A percentile compares a stretch with the other conserved stretches of the same genome.
Conservation (phyloP, 164 flowering plant species). For the Taxillus chinensis region DNA sequence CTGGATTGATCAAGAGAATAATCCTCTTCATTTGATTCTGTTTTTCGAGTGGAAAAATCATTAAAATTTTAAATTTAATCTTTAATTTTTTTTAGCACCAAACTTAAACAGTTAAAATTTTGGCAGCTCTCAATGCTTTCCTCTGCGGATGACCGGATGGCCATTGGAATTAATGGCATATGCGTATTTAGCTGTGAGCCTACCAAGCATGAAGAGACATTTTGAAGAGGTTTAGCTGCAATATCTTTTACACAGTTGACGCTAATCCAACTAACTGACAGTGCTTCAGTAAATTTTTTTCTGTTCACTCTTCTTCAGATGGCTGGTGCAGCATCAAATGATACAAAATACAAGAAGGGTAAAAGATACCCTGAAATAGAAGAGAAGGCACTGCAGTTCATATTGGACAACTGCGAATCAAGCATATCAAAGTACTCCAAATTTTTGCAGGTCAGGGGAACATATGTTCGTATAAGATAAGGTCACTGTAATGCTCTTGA, state of each 20-base stretch:
- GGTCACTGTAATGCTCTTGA: no score
- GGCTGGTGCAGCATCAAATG: slow-evolving; percentile 86
- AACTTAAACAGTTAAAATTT: not conserved
- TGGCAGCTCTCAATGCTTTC: slow-evolving; percentile 62
- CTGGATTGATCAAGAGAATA: not conserved
- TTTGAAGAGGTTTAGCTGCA: slow-evolving; percentile 69
- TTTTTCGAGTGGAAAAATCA: not conserved
- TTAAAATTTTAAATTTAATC: no score
- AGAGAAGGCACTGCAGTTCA: slow-evolving; percentile 71
- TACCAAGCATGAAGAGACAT: slow-evolving; percentile 54
- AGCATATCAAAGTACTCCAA: slow-evolving; percentile 82
- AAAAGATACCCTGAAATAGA: slow-evolving; percentile 66
- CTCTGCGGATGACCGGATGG: slow-evolving; percentile 83
- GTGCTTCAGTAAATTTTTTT: not conserved
- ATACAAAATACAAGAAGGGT: slow-evolving; percentile 46
- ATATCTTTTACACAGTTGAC: not conserved
- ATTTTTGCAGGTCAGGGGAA: slow-evolving; percentile 59
- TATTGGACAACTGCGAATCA: slow-evolving; percentile 75
- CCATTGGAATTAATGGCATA: slow-evolving; percentile 87
- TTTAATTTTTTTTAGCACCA: no score
- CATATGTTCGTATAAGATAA: no score
- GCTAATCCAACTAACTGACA: not conserved
- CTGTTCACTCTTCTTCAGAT: slow-evolving; percentile 31
- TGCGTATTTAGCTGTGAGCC: slow-evolving; percentile 83
- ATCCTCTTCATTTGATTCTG: not conserved